Base-by-base conservation (phyloP, 768 basidiomycete genomes). In the Rossbeevera mucosa region DNA sequence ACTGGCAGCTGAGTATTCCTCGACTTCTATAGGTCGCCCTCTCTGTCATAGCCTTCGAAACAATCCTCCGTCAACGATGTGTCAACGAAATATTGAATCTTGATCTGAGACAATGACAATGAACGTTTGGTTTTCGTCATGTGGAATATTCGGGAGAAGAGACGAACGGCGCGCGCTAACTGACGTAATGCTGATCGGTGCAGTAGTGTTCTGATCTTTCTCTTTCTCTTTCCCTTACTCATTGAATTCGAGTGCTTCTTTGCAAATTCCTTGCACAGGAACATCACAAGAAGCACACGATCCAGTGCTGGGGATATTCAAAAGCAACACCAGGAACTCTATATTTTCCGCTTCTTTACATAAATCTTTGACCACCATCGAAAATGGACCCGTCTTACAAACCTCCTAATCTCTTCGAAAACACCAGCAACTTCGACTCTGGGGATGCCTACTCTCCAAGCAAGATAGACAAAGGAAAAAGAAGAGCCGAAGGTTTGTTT, bases 401-500 rank as follows among this genome's bases (percentile, higher is more conserved):
- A 51, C 59, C 59, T 16, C 63, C 57, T 22, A 38, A 54, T 9
- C 7, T 59, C 20, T 64, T 63, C 12, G 1, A 2, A 3, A 6
- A 36, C 3, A 22, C 29, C 13, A 18, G 2, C 4, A 18, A 47
- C 13, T 18, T 24, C 5, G 29, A 52, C 21, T 7, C 21, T 3
- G 36, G 36, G 18, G 20, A 51, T 12, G 14, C 0, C 22, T 22
- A 44, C 21, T 9, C 43, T 55, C 31, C 63, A 14, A 47, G 16
- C 8, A 52, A 20, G 22, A 8, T 48, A 16, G 62, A 63, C 44
- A 63, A 63, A 33, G 63, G 63, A 5, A 61, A 63, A 38, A 48
- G 14, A 49, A 63, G 54, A 40, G 63, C 56, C 0, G 48, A 59
- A 26, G 63, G 62, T 59, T 12, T 21, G 50, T 43, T 16, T 42